Conservation (phyloP, 2,329 filamentous ascomycete genomes). For the Cucurbitaria berberidis region DNA sequence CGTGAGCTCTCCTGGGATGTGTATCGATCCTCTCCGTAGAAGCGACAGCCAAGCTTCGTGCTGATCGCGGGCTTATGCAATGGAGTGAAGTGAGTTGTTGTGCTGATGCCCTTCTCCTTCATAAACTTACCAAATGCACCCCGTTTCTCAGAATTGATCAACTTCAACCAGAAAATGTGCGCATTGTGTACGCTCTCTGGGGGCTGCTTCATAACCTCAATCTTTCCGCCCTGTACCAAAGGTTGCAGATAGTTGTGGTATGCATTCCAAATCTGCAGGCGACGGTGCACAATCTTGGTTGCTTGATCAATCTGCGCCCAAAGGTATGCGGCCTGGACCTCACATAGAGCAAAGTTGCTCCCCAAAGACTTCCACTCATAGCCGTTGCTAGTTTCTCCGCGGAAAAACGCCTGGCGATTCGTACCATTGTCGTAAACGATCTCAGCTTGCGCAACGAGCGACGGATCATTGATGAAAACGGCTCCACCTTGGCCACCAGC, state of each 20-base stretch:
- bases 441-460: not conserved
- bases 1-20: not conserved
- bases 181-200: not conserved
- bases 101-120: not conserved
- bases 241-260: not conserved
- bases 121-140: not conserved
- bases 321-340: not conserved
- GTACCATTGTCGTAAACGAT: not conserved
- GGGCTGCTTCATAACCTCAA: not conserved
- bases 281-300: not conserved
- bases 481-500: not conserved
- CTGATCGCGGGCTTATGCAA: not conserved
- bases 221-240: not conserved
- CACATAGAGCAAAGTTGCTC: not conserved
- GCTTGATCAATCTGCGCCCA: not conserved
- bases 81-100: not conserved
- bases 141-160: not conserved
- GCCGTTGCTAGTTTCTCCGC: not conserved
- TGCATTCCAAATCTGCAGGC: not conserved
- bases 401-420: not conserved
- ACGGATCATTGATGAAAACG: not conserved
- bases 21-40: not conserved
- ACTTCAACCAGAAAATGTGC: not conserved
- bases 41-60: not conserved
- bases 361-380: not conserved